Conservation (phyloP, 2,329 filamentous ascomycete species). For the Diplocarpon rosae region DNA sequence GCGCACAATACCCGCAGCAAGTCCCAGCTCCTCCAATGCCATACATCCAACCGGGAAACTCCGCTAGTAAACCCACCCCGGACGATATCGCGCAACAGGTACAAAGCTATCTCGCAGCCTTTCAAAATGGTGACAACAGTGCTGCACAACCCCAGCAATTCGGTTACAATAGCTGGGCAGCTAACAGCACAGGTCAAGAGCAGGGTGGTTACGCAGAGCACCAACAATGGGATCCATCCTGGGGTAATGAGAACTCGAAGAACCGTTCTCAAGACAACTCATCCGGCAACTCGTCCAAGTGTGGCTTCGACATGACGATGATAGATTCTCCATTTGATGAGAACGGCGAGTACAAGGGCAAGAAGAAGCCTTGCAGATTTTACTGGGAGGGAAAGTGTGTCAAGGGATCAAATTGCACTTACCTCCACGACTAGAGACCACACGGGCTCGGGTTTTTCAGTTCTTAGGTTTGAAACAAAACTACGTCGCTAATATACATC, state of each 20-base stretch:
- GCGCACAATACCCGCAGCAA: neutral
- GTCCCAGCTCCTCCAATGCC: constrained; percentile 10
- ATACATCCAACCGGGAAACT: neutral
- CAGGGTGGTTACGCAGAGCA: constrained; percentile 11
- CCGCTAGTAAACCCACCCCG: neutral
- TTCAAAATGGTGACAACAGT: constrained; percentile 15
- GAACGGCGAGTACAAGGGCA: constrained; percentile 35
- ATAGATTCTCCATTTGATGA: constrained; percentile 19
- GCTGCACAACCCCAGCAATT: constrained; percentile 8
- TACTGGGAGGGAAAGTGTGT: constrained; percentile 61
- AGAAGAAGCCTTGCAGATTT: constrained; percentile 60
- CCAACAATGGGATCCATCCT: constrained; percentile 14
- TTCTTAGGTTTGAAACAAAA: no score
- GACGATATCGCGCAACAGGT: constrained; percentile 14
- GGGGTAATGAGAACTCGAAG: constrained; percentile 13
- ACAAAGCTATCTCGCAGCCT: constrained; percentile 18
- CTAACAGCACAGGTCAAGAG: constrained; percentile 6
- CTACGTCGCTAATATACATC: no score
- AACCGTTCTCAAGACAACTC: neutral
- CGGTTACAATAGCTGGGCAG: constrained; percentile 18
- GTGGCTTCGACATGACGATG: constrained; percentile 9
- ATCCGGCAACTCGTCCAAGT: constrained; percentile 5
- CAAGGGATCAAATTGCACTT: constrained; percentile 64
- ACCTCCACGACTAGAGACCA: constrained; percentile 46
- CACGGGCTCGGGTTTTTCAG: neutral